Percentiles rank a stretch among this genome's conserved stretches.
phyloP scores from a whole-genome alignment of 441 rosid genomes.

The Erodium chrysanthum region DNA sequence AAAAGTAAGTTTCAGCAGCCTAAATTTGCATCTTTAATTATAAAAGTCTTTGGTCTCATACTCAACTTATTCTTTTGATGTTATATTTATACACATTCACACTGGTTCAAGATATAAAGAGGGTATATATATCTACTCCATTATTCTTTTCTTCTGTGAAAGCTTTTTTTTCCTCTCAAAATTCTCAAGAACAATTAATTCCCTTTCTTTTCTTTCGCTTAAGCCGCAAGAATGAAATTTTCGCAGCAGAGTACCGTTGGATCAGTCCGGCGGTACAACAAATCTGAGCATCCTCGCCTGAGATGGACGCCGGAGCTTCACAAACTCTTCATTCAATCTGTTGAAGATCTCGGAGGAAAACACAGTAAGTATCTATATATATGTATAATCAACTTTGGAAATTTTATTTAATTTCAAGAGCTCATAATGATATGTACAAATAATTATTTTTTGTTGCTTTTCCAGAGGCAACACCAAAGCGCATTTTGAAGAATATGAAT shows the following conservation, averaged over 20 bases:
- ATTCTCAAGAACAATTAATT: neutral
- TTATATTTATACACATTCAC: neutral
- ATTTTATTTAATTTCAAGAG: neutral
- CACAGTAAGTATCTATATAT: conserved; percentile 22
- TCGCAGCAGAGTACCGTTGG: conserved; percentile 12
- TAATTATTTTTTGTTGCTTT: neutral
- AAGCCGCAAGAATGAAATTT: conserved; percentile 6
- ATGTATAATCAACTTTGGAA: neutral
- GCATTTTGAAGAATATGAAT: conserved; percentile 31
- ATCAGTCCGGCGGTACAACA: conserved; percentile 26
- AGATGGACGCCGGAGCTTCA: conserved; percentile 42
- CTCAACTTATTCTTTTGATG: conserved; percentile 11
- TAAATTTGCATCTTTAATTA: neutral
- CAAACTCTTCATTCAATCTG: conserved; percentile 24
- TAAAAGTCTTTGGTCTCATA: conserved; percentile 23
- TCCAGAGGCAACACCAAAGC: conserved; percentile 39
- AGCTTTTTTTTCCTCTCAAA: neutral
- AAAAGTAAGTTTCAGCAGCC: neutral
- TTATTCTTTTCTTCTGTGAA: neutral
- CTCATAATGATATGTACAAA: too few relatives aligned
- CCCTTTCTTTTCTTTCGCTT: neutral
- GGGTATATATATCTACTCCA: neutral
- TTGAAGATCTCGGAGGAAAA: conserved; percentile 37
- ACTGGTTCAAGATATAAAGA: neutral
- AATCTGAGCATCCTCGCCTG: conserved; percentile 31